Base-by-base conservation (phyloP, 768 basidiomycete genomes). In the Pulveroboletus sp. region DNA sequence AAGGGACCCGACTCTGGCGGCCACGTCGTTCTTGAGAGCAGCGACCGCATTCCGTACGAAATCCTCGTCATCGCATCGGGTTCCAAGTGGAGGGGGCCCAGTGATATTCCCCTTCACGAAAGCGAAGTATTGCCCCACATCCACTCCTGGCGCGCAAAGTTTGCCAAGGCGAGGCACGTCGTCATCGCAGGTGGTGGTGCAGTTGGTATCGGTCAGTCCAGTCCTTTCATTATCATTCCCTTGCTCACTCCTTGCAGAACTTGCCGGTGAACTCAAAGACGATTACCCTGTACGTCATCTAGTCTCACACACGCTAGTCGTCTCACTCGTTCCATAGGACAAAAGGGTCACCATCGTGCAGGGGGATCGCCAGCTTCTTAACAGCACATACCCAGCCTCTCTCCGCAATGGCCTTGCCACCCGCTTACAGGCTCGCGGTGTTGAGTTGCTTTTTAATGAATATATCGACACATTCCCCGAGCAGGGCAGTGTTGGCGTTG, bases 301-400 rank as follows among this genome's bases (percentile, higher is more conserved):
- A 13, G 16, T 20, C 23, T 41, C 17, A 29, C 35, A 7, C n/a
- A 9, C 14, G 2, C 9, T 1, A 0, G 2, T 40, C 40, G 37
- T 46, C 53, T 66, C 16, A 68, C 23, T 8, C 29, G 32, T 35
- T 7, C 27, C 33, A 9, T 13, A 65, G 64, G 43, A 54, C 45
- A 56, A 66, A 45, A 82, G 77, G 51, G 73, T 87, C 14, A 84
- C 83, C 16, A 73, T 88, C 39, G 76, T 88, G 10, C 86, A 87
- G 11, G 70, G 73, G 23, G 67, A 74, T n/a, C 43, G 53, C 2
- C 62, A 73, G n/a, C 74, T 85, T 31, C 69, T 87, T 50, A 84
- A 84, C 51, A 62, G 70, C 6, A 63, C 73, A 1, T 87, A 87
- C 58, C 75, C 82, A 0, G 59, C 69, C 9, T 74, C 75, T 42